Evolutionary conservation across 345 rosid species (phyloP), one percentile per base, ranked within the genome.

Genomic region (Populus davidiana): DNA sequence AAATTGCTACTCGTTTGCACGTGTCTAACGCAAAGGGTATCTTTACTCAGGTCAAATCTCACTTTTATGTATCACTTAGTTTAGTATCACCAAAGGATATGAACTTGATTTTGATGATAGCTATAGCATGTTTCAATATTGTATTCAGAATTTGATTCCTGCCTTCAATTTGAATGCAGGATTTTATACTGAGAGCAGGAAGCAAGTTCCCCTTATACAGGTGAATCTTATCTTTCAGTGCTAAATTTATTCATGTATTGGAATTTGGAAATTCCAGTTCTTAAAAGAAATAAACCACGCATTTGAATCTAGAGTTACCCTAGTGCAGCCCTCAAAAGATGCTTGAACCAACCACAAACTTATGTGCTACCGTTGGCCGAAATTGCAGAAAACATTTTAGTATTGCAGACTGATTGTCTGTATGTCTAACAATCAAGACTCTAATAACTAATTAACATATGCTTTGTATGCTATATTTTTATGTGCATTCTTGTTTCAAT

Each of bases 11-110:
- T 47, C 89, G 97, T 78, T 83, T 95, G 79, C 90, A 81, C 20
- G 84, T 95, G 44, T 88, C 97, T 9, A 91, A 91, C 35, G 94
- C 99, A 25, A 91, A 88, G 84, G 96, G 91, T 75, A 88, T 95
- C 67, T 93, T 95, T 84, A 93, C 97, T 86, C 99, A 93, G 98
- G 98, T 93, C 68, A 79, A 33, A 56, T 71, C 75, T 71, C 73
- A 62, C 20, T 39, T 68, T 52, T 44, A 47, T 47, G 4, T 47
- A 12, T 47, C 50, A 47, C 50, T 47, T 47, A 1, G 14, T 11
- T 17, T 59, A 31, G 52, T 21, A 56, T 21, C 12, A 12, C 14
- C 38, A n/a, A 49, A 11, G 39, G 8, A 44, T 44, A 23, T 70
- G 73, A 70, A 47, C 13, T 70, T 47, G 8, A 12, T 52, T 23